Evolutionary conservation across 768 basidiomycete species (phyloP).

Genomic region (Gyrodon lividus): DNA sequence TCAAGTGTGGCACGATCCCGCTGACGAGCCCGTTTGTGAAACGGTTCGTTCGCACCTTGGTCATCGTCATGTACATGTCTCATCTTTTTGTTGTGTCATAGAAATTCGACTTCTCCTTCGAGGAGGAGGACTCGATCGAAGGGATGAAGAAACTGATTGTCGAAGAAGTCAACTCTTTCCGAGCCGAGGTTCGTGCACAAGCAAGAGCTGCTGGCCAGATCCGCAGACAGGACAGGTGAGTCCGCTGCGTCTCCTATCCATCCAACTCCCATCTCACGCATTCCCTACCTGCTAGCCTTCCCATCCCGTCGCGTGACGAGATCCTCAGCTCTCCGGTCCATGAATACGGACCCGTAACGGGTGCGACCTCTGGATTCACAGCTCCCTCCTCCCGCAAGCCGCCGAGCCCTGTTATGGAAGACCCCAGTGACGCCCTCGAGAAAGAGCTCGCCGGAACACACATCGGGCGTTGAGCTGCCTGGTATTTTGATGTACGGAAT

Average conservation of each 20-base stretch:
- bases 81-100: conserved; percentile 26
- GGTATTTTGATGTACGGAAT: neutral
- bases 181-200: conserved; percentile 86
- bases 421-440: conserved; percentile 84
- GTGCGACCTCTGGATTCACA: conserved; percentile 70
- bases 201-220: conserved; percentile 70
- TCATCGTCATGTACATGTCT: neutral
- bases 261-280: neutral
- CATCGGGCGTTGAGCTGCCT: conserved; percentile 32
- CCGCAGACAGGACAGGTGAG: conserved; percentile 73
- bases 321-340: conserved; percentile 74
- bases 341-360: conserved; percentile 56
- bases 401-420: conserved; percentile 75
- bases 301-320: conserved; percentile 79
- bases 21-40: conserved; percentile 88
- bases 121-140: conserved; percentile 93
- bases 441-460: conserved; percentile 80
- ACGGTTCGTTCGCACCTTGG: conserved; percentile 44
- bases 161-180: conserved; percentile 87
- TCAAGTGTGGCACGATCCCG: conserved; percentile 96
- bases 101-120: conserved; percentile 96
- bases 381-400: conserved; percentile 42
- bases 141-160: conserved; percentile 97
- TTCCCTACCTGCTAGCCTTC: conserved; percentile 47
- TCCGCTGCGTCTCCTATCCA: neutral